Percentiles rank a stretch among this genome's conserved stretches.
Conservation (phyloP, 495 filamentous ascomycete species). For the Aspergillus homomorphus region DNA sequence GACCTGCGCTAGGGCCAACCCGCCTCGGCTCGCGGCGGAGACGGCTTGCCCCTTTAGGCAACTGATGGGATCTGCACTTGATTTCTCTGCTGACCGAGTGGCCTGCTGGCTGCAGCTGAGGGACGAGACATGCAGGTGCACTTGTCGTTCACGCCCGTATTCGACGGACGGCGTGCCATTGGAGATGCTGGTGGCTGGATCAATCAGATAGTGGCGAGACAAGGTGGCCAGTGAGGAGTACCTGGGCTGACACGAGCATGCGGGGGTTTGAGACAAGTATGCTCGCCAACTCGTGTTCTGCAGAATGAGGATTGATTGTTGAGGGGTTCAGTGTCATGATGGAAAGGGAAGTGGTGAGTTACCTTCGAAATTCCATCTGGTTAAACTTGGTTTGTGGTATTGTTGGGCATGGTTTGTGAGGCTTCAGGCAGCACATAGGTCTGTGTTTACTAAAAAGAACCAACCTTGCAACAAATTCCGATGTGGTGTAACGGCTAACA, state of each 20-base stretch:
- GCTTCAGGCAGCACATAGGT: no score
- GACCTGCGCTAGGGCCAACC: conserved; percentile 43
- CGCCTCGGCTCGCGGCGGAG: conserved; percentile 24
- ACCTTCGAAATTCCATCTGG: no score
- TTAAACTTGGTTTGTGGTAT: no score
- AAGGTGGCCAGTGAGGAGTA: neutral
- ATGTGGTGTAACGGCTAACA: neutral
- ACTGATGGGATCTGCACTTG: neutral
- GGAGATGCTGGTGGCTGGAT: neutral
- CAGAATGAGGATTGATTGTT: neutral
- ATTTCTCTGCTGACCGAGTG: neutral
- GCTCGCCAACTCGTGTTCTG: neutral
- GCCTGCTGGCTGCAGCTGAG: neutral
- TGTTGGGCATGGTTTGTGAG: no score
- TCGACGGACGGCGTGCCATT: neutral
- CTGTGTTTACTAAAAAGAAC: neutral
- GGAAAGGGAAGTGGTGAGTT: neutral
- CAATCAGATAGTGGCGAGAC: neutral
- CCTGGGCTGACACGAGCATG: neutral
- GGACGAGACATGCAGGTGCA: neutral
- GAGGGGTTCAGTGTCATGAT: neutral
- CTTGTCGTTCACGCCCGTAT: neutral
- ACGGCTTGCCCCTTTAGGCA: neutral
- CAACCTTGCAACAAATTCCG: neutral
- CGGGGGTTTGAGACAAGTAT: neutral